phyloP scores from a whole-genome alignment of 768 basidiomycete genomes.

The Pholiota molesta region DNA sequence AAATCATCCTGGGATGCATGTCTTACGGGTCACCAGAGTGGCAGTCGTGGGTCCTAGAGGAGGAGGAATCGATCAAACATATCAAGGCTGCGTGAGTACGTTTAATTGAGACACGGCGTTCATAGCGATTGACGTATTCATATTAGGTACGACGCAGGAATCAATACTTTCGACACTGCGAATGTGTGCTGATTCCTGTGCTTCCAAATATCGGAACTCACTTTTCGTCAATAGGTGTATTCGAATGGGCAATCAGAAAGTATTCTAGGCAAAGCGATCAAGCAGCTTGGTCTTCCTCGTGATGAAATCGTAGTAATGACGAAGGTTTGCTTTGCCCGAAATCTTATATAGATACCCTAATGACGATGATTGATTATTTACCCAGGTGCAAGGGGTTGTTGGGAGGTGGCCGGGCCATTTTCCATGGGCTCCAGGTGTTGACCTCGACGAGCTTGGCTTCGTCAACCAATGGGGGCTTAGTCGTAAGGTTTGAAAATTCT shows the following conservation, averaged over 20 bases:
- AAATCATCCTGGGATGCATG: slow-evolving; percentile 35
- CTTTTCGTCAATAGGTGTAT: slow-evolving; percentile 47
- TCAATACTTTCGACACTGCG: slow-evolving; percentile 65
- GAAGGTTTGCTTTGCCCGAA: slow-evolving; percentile 37
- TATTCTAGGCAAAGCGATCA: slow-evolving; percentile 74
- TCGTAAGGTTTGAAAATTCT: slow-evolving; percentile 28
- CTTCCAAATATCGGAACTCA: background rate
- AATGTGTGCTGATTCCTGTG: slow-evolving; percentile 31
- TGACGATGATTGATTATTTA: background rate
- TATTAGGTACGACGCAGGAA: slow-evolving; percentile 55
- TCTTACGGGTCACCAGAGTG: slow-evolving; percentile 56
- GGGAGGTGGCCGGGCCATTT: slow-evolving; percentile 23
- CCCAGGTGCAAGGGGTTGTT: slow-evolving; percentile 33
- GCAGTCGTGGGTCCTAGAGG: slow-evolving; percentile 49
- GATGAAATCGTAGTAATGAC: slow-evolving; percentile 83
- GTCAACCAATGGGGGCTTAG: slow-evolving; percentile 55
- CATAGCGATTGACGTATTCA: slow-evolving; percentile 12
- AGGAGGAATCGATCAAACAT: slow-evolving; percentile 55
- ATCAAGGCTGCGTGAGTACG: slow-evolving; percentile 48
- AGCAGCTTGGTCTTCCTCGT: slow-evolving; percentile 65
- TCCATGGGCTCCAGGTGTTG: slow-evolving; percentile 9
- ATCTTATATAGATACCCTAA: no score
- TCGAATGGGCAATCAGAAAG: slow-evolving; percentile 69
- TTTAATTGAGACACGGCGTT: background rate
- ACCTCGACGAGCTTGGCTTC: slow-evolving; percentile 46